Evolutionary conservation across 306 rosid genomes (phyloP), one percentile per base, ranked within the genome.

Genomic region (Quercus mongolica): DNA sequence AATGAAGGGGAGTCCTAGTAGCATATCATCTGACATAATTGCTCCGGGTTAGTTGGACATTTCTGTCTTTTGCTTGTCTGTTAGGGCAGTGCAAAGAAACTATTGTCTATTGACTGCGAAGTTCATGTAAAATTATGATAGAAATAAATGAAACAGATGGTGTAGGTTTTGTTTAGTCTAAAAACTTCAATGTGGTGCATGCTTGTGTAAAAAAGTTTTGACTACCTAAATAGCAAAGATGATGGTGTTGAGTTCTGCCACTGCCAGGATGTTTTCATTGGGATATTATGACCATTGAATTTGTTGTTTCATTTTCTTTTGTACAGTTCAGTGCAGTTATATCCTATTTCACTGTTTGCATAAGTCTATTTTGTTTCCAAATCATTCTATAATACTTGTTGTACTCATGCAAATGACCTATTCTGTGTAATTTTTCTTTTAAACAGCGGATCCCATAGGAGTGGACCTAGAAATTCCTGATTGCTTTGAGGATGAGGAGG

Each of bases 361-460:
- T 3, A 12, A 58, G 10, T 20, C 2, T 23, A 8, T 21, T 58
- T 58, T 21, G 21, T 10, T 21, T 58, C 25, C 11, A 21, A 20
- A 59, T 17, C 75, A 30, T 68, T 74, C 12, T 26, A 57, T 38
- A 14, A 28, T 9, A 12, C 33, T 2, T 6, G n/a, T 25, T 44
- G n/a, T 56, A 6, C 52, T 61, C 54, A 73, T 13, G 7, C 28
- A 19, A 61, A 20, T 62, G 71, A 54, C 56, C 56, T 52, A 30
- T 44, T 62, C 38, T 1, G 3, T 77, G 11, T 62, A 6, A 41
- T 56, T 55, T 15, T 58, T 25, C 19, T 71, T 59, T 82, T 72
- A 46, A 58, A 64, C 84, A 95, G 99, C 91, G 83, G 92, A 91
- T 75, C 99, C 99, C 65, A 74, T 71, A 49, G 99, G 99, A 85